Evolutionary conservation across 805 yeast genomes (phyloP), one percentile per base, ranked within the genome.

Genomic region (Starmerella roubikii): DNA sequence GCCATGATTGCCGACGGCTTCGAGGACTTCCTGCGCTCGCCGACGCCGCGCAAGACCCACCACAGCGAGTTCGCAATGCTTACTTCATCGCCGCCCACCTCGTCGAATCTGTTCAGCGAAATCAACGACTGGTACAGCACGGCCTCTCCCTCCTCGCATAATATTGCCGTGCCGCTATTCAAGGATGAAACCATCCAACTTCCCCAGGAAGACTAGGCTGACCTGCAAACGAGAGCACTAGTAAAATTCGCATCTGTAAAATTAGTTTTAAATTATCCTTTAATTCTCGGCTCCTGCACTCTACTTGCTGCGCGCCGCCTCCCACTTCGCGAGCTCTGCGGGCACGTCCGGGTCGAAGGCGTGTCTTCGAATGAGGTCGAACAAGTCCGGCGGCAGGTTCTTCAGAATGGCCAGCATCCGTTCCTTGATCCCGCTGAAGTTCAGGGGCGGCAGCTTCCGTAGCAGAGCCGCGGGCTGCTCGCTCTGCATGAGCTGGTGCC

Each of bases 361-460:
- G 54, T 79, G 91, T 35, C 82, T 62, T 9, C 66, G 68, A 28
- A 80, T 61, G 41, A 78, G 55, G 44, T 71, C 76, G 54, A 78
- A 81, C 24, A 85, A 61, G 3, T 65, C 61, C 24, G 68, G 71
- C 0, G 94, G 93, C 6, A 85, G 59, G 51, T 74, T 74, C 7
- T 86, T 78, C 3, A 84, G 71, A 47, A 84, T 80, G 37, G 91
- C 82, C 29, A 85, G 68, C 30, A 88, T 78, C 17, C 85, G 60
- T 50, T 80, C 78, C 20, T 83, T 80, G 32, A 83, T 72, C 48
- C 79, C 83, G 41, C 71, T 71, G 12, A 86, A 81, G 38, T 78
- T 73, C 40, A 85, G 60, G 3, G 61, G 61, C 0, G 94, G 94
- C 46, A 83, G 73, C 41, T 74, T 78, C 38, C 93, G 62, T 36